Percentiles rank a stretch among this genome's conserved stretches.
Evolutionary conservation across 2,329 filamentous ascomycete genomes (phyloP).

Genomic region (Diaporthe destruens): DNA sequence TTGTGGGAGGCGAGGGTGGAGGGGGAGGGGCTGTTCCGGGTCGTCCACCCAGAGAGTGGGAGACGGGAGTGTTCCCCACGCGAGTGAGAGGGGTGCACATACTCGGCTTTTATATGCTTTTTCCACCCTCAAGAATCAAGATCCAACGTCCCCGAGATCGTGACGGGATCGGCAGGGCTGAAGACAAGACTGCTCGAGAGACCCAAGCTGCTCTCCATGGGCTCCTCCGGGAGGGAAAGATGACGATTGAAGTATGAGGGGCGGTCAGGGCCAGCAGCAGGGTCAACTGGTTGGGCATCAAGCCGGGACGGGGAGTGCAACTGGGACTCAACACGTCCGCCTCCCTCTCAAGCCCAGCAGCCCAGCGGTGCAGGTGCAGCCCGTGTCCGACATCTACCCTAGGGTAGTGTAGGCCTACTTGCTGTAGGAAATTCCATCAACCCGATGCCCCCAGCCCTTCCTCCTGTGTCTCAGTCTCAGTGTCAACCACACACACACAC

Average conservation of each 20-base stretch:
- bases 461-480: conserved; percentile 25
- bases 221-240: conserved; percentile 26
- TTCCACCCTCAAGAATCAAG: neutral
- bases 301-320: conserved; percentile 4
- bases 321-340: conserved; percentile 10
- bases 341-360: neutral
- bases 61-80: conserved; percentile 19
- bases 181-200: neutral
- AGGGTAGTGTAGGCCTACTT: too few relatives aligned
- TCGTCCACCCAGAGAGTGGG: conserved; percentile 21
- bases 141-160: conserved; percentile 14
- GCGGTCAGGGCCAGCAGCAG: conserved; percentile 32
- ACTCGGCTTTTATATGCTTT: conserved; percentile 21
- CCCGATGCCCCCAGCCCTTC: conserved; percentile 16
- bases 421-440: conserved; percentile 4
- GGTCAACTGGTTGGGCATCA: conserved; percentile 43
- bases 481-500: neutral
- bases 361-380: conserved; percentile 4
- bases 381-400: conserved; percentile 15
- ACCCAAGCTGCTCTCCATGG: neutral
- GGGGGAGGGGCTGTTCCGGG: conserved; percentile 29
- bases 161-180: conserved; percentile 36
- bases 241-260: conserved; percentile 33
- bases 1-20: neutral
- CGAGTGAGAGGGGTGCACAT: neutral